Evolutionary conservation across 495 filamentous ascomycete species (phyloP), one percentile per base, ranked within the genome.

Genomic region (Aspergillus sparsus): DNA sequence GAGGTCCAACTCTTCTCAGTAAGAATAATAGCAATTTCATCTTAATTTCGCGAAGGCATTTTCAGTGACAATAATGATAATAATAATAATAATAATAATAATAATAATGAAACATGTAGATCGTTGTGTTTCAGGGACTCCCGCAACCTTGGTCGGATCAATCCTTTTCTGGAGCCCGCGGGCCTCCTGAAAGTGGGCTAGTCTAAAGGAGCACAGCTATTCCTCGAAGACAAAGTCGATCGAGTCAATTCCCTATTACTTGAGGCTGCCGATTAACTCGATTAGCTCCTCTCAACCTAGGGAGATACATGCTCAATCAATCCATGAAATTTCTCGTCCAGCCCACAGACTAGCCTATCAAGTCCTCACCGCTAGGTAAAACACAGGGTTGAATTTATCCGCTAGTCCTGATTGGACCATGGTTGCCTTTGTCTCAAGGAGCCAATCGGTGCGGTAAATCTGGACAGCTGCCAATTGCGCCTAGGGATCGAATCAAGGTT

Each of bases 371-470:
- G 44, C 44, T 47, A 47, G 9, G 39, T 42, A 42, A 21, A 47
- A 47, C 15, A 47, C 12, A 11, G 44, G 44, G 44, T 10, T 47
- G 9, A 32, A 6, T 27, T 27, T 27, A 27, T 15, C 53, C 53
- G 33, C 53, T 56, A 56, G 32, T 32, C 53, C 53, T 27, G 18
- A 56, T 56, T 35, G 53, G 53, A 46, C 27, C 53, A 12, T 27
- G 16, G 53, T n/a, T 18, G 53, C 41, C n/a, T 6, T 27, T 42
- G 10, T 42, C n/a, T 18, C 21, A 16, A 16, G 18, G 10, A 12
- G 16, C 35, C 31, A n/a, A 42, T 27, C 21, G 15, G 0, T 27
- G 21, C 3, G 21, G 21, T 27, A 27, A 27, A 27, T 27, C 21
- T 3, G 1, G 21, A 27, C 21, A 27, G 21, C 21, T 27, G 21